These are phyloP conservation scores for Pseudogymnoascus sp. DNA, from an alignment of 2,329 filamentous ascomycete species.

Conservation along the genomic window DNA sequence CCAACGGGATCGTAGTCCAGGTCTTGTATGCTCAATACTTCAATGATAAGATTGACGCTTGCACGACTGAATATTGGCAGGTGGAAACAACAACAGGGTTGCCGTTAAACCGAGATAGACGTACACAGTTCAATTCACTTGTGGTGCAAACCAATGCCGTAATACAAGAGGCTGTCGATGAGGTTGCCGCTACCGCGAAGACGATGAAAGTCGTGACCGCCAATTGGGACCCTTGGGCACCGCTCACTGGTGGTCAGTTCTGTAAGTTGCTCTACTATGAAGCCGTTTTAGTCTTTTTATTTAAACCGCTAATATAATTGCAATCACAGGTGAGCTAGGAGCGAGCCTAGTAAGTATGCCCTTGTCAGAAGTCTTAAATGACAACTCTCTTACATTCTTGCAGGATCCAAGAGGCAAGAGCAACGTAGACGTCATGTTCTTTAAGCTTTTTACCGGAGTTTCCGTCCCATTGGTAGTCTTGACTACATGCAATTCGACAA, in stretches of 20 bases:
- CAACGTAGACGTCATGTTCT: conserved; percentile 27
- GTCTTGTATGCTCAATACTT: conserved; percentile 29
- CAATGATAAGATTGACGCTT: conserved; percentile 24
- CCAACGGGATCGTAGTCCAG: conserved; percentile 25
- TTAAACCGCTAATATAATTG: too few species aligned
- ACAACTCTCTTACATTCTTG: too few species aligned
- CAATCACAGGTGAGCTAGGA: too few species aligned
- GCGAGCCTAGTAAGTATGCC: too few species aligned
- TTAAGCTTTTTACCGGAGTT: conserved; percentile 24
- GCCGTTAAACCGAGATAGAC: too few species aligned
- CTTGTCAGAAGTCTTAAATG: too few species aligned
- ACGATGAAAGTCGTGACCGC: conserved; percentile 15
- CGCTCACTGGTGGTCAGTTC: conserved; percentile 26
- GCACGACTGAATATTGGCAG: conserved; percentile 14
- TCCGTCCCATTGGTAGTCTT: not conserved
- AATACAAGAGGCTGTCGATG: conserved; percentile 22
- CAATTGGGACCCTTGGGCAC: conserved; percentile 24
- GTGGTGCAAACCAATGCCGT: conserved; percentile 22
- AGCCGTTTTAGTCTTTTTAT: too few species aligned
- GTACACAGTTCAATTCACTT: conserved; percentile 25
- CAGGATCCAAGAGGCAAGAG: conserved; percentile 20
- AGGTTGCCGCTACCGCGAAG: conserved; percentile 19
- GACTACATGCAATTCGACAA: conserved; percentile 8
- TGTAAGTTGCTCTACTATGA: too few species aligned
- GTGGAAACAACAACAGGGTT: too few species aligned